Base-by-base conservation (phyloP, 148 eudicot species). In the Gaultheria prostrata region DNA sequence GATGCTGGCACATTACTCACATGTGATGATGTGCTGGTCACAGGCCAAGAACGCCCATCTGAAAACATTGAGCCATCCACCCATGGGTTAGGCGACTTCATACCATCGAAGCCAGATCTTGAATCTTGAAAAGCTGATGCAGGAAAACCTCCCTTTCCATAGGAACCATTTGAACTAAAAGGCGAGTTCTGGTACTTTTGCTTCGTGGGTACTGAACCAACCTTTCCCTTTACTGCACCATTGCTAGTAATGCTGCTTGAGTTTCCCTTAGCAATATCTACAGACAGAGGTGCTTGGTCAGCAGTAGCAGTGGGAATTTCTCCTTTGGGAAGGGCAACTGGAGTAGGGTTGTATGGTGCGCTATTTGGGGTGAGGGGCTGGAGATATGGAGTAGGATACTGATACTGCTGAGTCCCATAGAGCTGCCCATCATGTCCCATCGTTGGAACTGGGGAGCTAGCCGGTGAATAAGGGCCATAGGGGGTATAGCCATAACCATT, bases 1-100 rank as follows among this genome's bases (percentile, higher is more conserved):
- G 84, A 48, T 2, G 88, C 77, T 17, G 88, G 73, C 76, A 14
- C 35, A 63, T 85, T 78, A 77, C 79, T 86, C 1, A 70, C 92
- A 81, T 63, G 80, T 2, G 88, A 72, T 4, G 63, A 35, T 30
- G 80, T 48, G 63, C 43, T 30, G 39, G 45, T 77, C 63, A 28
- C n/a, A 78, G 65, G 82, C 35, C 50, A 33, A 57, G 82, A 14
- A 28, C 59, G 9, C 50, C 49, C 71, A 33, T 79, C 82, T 11
- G 70, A 59, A 79, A 56, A 79, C 65, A 56, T 57, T 10, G 82
- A n/a, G 82, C 71, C 82, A 54, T 78, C 80, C 67, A 57, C 35
- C 82, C 82, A 79, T 0, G 51, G 70, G 30, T 28, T 54, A 18
- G 81, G 67, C 32, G 81, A 78, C 48, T 35, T 30, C 21, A 78